Percentiles rank a stretch among this genome's conserved stretches.
phyloP scores from a whole-genome alignment of 768 basidiomycete genomes.

The Tubosaeta sp. region DNA sequence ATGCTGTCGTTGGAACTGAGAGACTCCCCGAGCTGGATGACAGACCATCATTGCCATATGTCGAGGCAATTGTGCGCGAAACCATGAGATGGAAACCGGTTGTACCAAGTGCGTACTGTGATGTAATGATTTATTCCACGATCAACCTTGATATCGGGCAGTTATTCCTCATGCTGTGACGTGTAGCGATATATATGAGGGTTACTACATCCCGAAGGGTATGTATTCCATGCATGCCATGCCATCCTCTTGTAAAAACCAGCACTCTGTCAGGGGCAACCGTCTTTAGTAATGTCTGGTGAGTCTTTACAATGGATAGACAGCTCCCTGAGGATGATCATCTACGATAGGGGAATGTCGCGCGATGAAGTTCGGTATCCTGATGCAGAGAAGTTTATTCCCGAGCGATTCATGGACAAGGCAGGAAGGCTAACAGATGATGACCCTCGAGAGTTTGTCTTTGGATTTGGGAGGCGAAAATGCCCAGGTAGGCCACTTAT shows the following conservation, averaged over 20 bases:
- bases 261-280: constrained; percentile 1
- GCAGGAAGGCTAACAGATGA: constrained; percentile 8
- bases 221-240: neutral
- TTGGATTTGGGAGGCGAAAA: constrained; percentile 7
- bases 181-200: neutral
- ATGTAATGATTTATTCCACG: too few relatives aligned
- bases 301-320: neutral
- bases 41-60: neutral
- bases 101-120: neutral
- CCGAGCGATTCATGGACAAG: constrained; percentile 11
- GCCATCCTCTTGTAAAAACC: too few relatives aligned
- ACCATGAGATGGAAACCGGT: neutral
- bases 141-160: neutral
- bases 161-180: neutral
- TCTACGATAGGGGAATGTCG: constrained; percentile 4
- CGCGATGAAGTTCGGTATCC: constrained; percentile 12
- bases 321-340: neutral
- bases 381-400: constrained; percentile 5
- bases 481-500: constrained; percentile 1
- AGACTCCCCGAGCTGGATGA: neutral
- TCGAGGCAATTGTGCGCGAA: neutral
- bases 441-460: constrained; percentile 3
- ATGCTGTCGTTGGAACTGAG: neutral
- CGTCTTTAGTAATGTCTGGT: constrained; percentile 6
- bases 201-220: neutral